Conservation (phyloP, 176 grass and related monocot genomes). For the Pharus latifolius region DNA sequence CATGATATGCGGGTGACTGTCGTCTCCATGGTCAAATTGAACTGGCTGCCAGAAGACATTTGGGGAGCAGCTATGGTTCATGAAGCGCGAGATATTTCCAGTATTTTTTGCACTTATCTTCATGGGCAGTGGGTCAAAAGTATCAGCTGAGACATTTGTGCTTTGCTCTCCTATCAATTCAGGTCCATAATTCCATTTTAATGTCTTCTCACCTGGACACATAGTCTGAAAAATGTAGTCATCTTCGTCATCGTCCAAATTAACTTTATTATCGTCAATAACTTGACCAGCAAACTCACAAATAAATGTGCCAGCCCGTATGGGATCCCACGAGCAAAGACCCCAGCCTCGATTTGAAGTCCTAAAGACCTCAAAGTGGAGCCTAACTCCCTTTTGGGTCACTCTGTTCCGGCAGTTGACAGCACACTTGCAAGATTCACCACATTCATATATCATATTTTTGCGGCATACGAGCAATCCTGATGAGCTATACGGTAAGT, state of each 20-base stretch:
- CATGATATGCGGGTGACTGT: constrained; percentile 69
- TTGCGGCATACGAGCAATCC: constrained; percentile 75
- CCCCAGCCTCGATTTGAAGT: constrained; percentile 84
- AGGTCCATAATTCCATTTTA: constrained; percentile 78
- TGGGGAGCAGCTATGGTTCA: constrained; percentile 84
- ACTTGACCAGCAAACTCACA: constrained; percentile 80
- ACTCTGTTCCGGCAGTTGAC: constrained; percentile 76
- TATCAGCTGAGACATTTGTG: constrained; percentile 27
- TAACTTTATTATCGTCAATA: constrained; percentile 34
- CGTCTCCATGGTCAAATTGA: constrained; percentile 72
- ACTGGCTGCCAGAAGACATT: constrained; percentile 88
- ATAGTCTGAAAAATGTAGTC: constrained; percentile 60
- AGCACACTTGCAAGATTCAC: constrained; percentile 57
- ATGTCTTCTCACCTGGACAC: constrained; percentile 54
- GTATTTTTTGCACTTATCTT: constrained; percentile 76
- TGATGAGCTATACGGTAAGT: constrained; percentile 77
- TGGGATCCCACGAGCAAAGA: constrained; percentile 82
- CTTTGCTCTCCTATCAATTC: constrained; percentile 58
- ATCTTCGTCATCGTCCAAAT: constrained; percentile 53
- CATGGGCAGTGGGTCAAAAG: constrained; percentile 55
- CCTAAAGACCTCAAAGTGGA: constrained; percentile 91
- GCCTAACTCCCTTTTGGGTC: constrained; percentile 55
- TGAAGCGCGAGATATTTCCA: constrained; percentile 77
- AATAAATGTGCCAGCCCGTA: constrained; percentile 79
- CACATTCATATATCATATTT: constrained; percentile 63